These are phyloP conservation scores for Laguncularia racemosa DNA, from an alignment of 345 rosid genomes.

Conservation along the genomic window DNA sequence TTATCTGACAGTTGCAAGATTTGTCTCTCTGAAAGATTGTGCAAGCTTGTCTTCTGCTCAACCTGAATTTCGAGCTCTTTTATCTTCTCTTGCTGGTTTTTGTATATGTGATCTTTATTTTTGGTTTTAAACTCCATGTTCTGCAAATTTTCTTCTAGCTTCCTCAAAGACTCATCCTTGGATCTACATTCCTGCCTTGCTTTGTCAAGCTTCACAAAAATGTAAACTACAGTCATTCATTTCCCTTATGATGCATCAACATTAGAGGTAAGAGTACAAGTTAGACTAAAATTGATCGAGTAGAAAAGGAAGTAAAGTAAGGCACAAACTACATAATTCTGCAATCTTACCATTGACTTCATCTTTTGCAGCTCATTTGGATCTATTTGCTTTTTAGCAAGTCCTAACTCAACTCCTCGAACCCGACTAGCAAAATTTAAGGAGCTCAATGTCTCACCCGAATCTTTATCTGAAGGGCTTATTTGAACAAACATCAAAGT, in stretches of 20 bases:
- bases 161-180: slow-evolving; percentile 71
- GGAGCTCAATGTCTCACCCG: slow-evolving; percentile 83
- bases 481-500: slow-evolving; percentile 94
- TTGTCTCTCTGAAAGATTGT: slow-evolving; percentile 58
- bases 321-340: slow-evolving; percentile 1
- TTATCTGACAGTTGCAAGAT: slow-evolving; percentile 50
- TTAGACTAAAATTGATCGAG: background rate
- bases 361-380: slow-evolving; percentile 70
- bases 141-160: slow-evolving; percentile 73
- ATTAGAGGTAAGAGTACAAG: slow-evolving; percentile 1
- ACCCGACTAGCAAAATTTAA: slow-evolving; percentile 88
- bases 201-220: slow-evolving; percentile 57
- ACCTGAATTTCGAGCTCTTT: slow-evolving; percentile 81
- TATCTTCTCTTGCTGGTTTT: slow-evolving; percentile 61
- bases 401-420: slow-evolving; percentile 82
- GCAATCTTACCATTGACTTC: slow-evolving; percentile 55
- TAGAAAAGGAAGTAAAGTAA: background rate
- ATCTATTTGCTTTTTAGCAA: slow-evolving; percentile 73
- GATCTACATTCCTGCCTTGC: slow-evolving; percentile 67
- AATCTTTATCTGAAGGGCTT: slow-evolving; percentile 82
- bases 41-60: slow-evolving; percentile 34
- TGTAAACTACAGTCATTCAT: no score
- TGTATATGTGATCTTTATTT: slow-evolving; percentile 54
- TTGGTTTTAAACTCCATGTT: slow-evolving; percentile 60
- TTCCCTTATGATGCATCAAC: no score